Conservation (phyloP, 805 yeast species). For the Wickerhamomyces hampshirensis region DNA sequence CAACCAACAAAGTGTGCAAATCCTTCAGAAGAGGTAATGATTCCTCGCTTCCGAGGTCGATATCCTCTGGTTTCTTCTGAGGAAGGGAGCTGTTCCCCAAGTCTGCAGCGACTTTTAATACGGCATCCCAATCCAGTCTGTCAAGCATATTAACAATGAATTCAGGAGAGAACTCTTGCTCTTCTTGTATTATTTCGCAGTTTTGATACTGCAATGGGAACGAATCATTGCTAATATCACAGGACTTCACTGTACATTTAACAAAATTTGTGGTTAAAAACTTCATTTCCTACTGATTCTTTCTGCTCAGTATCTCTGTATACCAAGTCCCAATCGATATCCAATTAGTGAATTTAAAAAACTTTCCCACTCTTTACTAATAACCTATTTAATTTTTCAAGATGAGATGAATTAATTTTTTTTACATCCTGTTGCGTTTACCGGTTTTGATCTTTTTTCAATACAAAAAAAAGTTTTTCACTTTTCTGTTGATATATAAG, state of each 20-base stretch:
- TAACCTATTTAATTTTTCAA: no score
- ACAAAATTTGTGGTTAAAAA: conserved; percentile 94
- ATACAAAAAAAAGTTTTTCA: no score
- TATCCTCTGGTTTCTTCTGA: conserved; percentile 49
- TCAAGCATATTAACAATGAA: conserved; percentile 73
- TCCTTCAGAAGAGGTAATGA: conserved; percentile 58
- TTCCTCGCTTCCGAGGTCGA: conserved; percentile 27
- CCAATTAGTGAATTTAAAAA: no score
- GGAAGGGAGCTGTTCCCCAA: conserved; percentile 56
- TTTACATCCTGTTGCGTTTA: no score
- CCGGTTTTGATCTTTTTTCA: no score
- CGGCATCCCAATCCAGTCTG: conserved; percentile 85
- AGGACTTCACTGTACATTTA: conserved; percentile 81
- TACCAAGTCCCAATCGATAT: no score
- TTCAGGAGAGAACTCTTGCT: conserved; percentile 72
- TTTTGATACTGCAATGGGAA: conserved; percentile 74
- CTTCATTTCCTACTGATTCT: conserved; percentile 53
- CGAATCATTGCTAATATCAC: conserved; percentile 67
- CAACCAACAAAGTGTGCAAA: conserved; percentile 72
- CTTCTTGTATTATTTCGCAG: conserved; percentile 69
- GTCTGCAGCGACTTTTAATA: conserved; percentile 72
- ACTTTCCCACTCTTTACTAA: no score
- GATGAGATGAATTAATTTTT: no score
- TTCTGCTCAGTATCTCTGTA: not conserved
- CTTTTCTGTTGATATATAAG: no score